A percentile compares a stretch with the other conserved stretches of the same genome.
phyloP scores from a whole-genome alignment of 2,329 filamentous ascomycete genomes.

The Pseudocercospora fuligena region DNA sequence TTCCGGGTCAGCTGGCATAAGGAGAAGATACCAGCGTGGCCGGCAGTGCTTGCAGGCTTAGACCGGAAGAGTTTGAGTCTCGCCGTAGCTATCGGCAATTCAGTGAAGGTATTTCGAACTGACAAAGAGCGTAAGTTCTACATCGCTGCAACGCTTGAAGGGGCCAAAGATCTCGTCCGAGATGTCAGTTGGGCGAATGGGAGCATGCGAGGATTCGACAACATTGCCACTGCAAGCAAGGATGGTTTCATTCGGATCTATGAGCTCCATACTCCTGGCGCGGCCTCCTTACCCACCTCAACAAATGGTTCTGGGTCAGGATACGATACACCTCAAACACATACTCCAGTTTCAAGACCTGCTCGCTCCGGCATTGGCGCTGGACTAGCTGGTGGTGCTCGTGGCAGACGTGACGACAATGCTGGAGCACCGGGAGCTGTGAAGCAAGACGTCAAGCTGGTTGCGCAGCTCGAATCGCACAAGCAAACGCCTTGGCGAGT shows the following conservation, averaged over 20 bases:
- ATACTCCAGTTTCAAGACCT: conserved; percentile 25
- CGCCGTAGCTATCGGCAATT: conserved; percentile 84
- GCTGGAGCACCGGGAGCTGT: conserved; percentile 67
- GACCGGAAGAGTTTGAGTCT: conserved; percentile 77
- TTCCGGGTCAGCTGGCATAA: conserved; percentile 90
- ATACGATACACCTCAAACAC: conserved; percentile 17
- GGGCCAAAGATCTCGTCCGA: conserved; percentile 73
- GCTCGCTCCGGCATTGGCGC: conserved; percentile 57
- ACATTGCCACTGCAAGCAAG: conserved; percentile 89
- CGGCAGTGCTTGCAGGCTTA: conserved; percentile 78
- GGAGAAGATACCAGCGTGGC: conserved; percentile 79
- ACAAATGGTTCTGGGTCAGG: conserved; percentile 26
- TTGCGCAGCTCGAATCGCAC: conserved; percentile 70
- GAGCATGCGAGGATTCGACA: conserved; percentile 86
- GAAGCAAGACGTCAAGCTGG: conserved; percentile 65
- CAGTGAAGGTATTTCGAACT: conserved; percentile 82
- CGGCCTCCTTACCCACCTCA: conserved; percentile 26
- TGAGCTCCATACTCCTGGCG: conserved; percentile 67
- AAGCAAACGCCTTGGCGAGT: conserved; percentile 77
- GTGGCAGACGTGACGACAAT: conserved; percentile 58
- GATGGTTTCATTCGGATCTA: conserved; percentile 92
- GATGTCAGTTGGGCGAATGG: conserved; percentile 93
- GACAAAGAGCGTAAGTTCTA: conserved; percentile 79
- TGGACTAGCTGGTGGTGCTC: conserved; percentile 53
- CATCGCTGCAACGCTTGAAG: conserved; percentile 74